Conservation (phyloP, 176 grass and related monocot genomes). For the Olyra latifolia region DNA sequence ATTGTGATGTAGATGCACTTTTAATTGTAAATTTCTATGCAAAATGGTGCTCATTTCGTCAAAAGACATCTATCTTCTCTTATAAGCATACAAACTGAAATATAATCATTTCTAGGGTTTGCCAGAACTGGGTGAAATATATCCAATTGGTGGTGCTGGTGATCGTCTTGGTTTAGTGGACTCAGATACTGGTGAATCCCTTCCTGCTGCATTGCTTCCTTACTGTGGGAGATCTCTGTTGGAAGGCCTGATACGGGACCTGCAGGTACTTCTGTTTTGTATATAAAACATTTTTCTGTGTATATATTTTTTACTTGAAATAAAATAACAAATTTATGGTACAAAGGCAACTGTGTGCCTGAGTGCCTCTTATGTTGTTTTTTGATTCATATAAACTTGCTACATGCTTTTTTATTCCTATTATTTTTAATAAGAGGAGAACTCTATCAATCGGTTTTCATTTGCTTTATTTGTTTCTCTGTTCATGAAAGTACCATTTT, state of each 20-base stretch:
- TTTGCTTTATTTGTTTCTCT: neutral
- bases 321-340: neutral
- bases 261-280: constrained; percentile 59
- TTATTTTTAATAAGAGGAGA: neutral
- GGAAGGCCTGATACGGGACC: constrained; percentile 89
- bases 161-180: constrained; percentile 92
- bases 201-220: constrained; percentile 91
- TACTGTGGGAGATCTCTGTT: constrained; percentile 85
- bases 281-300: neutral
- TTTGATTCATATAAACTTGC: neutral
- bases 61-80: neutral
- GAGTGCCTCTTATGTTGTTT: constrained; percentile 4
- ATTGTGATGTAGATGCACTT: neutral
- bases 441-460: neutral
- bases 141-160: constrained; percentile 96
- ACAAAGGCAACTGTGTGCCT: neutral
- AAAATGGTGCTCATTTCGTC: neutral
- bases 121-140: constrained; percentile 97
- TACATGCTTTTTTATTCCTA: neutral
- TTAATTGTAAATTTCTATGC: neutral
- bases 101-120: constrained; percentile 79
- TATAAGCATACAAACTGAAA: constrained; percentile 34
- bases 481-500: neutral
- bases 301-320: neutral
- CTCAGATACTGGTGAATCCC: constrained; percentile 73